Evolutionary conservation across 1,284 basidiomycete species (phyloP), one percentile per base, ranked within the genome.

Genomic region (Ustilago lituana): DNA sequence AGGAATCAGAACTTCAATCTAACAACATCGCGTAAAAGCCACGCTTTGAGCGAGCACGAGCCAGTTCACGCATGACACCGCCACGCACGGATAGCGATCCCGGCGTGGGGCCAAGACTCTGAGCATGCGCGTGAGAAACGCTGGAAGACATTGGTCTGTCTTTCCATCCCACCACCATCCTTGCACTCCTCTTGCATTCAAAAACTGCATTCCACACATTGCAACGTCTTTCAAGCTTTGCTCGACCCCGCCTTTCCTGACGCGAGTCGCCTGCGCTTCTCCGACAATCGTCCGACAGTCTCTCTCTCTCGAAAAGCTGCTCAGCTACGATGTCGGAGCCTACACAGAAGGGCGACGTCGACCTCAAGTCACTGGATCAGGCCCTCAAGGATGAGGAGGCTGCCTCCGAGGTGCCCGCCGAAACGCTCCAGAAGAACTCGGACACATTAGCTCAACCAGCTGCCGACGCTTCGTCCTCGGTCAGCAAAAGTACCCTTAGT

Each of bases 311-410:
- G 6, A 14, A 51, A 20, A 23, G 9, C 17, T 38, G 15, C 8
- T 17, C 31, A 29, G 33, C 32, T 26, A 64, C 15, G 50, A 71
- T 71, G 68, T 67, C 68, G 4, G 63, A 71, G 26, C 68, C 68
- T 19, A 46, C 60, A 10, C 68, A 67, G 17, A 63, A 66, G 35
- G 59, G 59, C 27, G 58, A 71, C 43, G 53, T 71, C 52, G 63
- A 71, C 27, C 63, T 71, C 48, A 60, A 40, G 31, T 62, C 58
- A 15, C 56, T 71, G 26, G 59, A 67, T 31, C 44, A 47, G 14
- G 68, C 68, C 7, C 63, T 71, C 36, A 60, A 56, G 20, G 67
- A 70, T 15, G 35, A 26, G 14, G 56, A 70, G 22, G 47, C 67
- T 22, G 61, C 56, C n/a, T 60, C 67, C 2, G 49, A 56, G 5